Evolutionary conservation across 225 moss, liverwort and hornwort genomes (phyloP).

Genomic region (Takakia lepidozioides): DNA sequence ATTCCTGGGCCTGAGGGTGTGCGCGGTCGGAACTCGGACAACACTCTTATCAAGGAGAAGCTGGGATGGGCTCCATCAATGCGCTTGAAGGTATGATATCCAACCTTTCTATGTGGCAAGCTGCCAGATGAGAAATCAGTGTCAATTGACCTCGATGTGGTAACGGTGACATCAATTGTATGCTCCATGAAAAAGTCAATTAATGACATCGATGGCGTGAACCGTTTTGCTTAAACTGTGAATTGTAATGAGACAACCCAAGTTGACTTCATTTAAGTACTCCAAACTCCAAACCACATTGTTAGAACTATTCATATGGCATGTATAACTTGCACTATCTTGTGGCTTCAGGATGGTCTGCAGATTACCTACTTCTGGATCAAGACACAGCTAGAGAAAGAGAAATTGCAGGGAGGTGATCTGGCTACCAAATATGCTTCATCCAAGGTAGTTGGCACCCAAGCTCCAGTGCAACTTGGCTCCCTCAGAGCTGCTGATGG

Average conservation of each 20-base stretch:
- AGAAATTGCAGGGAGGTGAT: slow-evolving; percentile 22
- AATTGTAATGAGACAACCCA: too few relatives aligned
- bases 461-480: slow-evolving; percentile 80
- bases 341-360: slow-evolving; percentile 45
- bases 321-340: neutral
- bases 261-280: neutral
- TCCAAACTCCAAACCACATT: neutral
- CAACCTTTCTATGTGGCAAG: too few relatives aligned
- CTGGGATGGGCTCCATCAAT: slow-evolving; percentile 77
- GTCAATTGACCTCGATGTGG: neutral
- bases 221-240: too few relatives aligned
- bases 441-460: slow-evolving; percentile 87
- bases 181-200: too few relatives aligned
- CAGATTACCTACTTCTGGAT: slow-evolving; percentile 82
- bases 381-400: slow-evolving; percentile 74
- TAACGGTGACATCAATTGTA: too few relatives aligned
- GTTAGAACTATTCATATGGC: neutral
- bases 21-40: slow-evolving; percentile 77
- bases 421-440: slow-evolving; percentile 48
- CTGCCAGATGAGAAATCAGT: neutral
- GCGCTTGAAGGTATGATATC: slow-evolving; percentile 40
- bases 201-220: too few relatives aligned
- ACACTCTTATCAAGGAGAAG: slow-evolving; percentile 77
- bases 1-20: slow-evolving; percentile 79
- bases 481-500: slow-evolving; percentile 74